Evolutionary conservation across 2,329 filamentous ascomycete species (phyloP), one percentile per base, ranked within the genome.

Genomic region (Fusarium stilboides): DNA sequence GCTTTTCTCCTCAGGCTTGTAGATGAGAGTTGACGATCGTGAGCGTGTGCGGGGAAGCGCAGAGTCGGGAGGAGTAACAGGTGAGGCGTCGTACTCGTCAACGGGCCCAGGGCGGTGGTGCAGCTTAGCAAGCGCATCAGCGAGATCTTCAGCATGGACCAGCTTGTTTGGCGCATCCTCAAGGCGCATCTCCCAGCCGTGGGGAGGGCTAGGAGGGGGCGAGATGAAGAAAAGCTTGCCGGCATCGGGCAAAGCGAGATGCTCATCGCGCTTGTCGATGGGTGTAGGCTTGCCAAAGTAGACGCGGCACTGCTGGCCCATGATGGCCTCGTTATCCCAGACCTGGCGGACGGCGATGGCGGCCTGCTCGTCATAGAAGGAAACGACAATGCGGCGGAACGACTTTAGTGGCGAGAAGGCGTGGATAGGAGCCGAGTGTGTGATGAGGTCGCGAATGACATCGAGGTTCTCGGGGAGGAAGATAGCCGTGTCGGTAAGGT

Each of bases 401-500:
- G 91, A 94, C 78, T 93, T 93, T 67, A 96, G 87, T 1, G 93
- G 93, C 13, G 91, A 88, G 86, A 92, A 96, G 62, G 91, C 89
- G 81, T 93, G 90, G 69, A 95, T 89, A 51, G 89, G 85, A 4
- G 91, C 91, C n/a, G 90, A 88, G 50, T 87, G 80, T 75, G 87
- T 83, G 78, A 96, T 90, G 62, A 93, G 88, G 56, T 89, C 86
- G 77, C 89, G 90, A 74, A 95, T 92, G 64, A 87, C 89, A 74
- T 91, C 87, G 62, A 95, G 86, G 80, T 93, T 94, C 66, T 91
- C 86, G 19, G 91, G 85, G 61, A 88, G 85, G 85, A 95, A 96
- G 82, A 94, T 89, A 75, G 91, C 89, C 62, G 85, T 81, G 70
- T 93, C 88, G 76, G 90, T 83, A 63, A 96, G 88, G 82, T 94